phyloP scores from a whole-genome alignment of 768 basidiomycete genomes.

The Cystobasidium ongulense region DNA sequence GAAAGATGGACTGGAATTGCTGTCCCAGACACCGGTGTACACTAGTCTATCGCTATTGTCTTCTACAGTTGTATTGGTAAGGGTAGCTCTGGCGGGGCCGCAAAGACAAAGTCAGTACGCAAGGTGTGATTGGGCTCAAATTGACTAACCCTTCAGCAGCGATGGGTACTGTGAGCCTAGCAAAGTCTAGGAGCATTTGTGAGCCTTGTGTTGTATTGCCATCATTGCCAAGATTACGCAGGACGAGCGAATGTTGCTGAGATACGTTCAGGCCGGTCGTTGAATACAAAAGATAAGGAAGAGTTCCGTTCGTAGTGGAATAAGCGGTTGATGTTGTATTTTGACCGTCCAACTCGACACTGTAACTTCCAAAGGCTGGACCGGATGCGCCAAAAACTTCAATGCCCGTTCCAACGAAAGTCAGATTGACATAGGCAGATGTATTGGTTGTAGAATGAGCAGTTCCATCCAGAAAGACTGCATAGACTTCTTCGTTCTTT shows the following conservation, averaged over 20 bases:
- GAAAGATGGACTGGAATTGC: not conserved
- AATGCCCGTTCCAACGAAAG: not conserved
- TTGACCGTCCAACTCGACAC: slow-evolving; percentile 12
- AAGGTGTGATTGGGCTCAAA: not conserved
- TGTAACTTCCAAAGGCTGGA: not conserved
- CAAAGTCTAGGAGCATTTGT: slow-evolving; percentile 7
- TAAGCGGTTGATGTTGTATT: not conserved
- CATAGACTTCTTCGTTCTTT: not conserved
- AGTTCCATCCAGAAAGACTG: not conserved
- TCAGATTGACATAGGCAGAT: not conserved
- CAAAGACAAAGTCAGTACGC: not conserved
- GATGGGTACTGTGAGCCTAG: not conserved
- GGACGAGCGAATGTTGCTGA: not conserved
- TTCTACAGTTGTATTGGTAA: slow-evolving; percentile 10
- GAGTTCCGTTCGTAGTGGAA: not conserved
- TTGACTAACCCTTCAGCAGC: not conserved
- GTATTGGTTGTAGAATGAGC: not conserved
- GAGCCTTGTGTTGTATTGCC: not conserved
- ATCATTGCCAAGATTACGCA: not conserved
- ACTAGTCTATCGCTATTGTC: not conserved
- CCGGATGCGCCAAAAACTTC: slow-evolving; percentile 6
- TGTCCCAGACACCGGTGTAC: slow-evolving; percentile 11
- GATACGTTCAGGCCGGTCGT: not conserved
- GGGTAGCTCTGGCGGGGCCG: not conserved
- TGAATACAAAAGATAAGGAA: not conserved